Conservation (phyloP, 2,329 filamentous ascomycete genomes). For the Alternaria brassicae region DNA sequence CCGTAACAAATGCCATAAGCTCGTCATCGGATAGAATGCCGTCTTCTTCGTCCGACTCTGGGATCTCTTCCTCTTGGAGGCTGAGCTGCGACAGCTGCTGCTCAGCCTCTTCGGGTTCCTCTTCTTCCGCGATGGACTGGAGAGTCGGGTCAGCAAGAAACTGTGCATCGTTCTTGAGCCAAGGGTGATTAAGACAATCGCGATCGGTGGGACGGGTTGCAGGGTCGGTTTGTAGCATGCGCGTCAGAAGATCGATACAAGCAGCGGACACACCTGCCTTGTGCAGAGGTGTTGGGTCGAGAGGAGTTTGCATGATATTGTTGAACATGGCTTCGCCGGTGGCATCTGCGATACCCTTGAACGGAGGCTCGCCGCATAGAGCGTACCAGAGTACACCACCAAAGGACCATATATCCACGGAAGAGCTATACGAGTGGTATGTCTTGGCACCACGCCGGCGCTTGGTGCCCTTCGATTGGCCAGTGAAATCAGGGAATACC, state of each 20-base stretch:
- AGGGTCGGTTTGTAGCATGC: constrained; percentile 85
- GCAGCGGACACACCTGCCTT: constrained; percentile 65
- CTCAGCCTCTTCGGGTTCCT: constrained; percentile 65
- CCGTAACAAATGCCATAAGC: constrained; percentile 39
- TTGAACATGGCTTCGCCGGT: constrained; percentile 81
- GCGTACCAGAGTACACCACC: constrained; percentile 90
- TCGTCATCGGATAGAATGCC: constrained; percentile 43
- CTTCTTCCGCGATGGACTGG: constrained; percentile 59
- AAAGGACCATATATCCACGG: constrained; percentile 95
- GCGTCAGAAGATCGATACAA: constrained; percentile 75
- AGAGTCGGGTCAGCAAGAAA: constrained; percentile 40
- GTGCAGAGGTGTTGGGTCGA: constrained; percentile 71
- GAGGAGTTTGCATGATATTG: constrained; percentile 80
- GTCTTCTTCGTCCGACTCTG: constrained; percentile 38
- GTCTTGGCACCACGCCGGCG: constrained; percentile 62
- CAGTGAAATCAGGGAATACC: constrained; percentile 84
- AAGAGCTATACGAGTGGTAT: constrained; percentile 78
- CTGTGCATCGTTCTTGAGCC: constrained; percentile 67
- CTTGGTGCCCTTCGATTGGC: constrained; percentile 69
- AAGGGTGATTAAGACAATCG: constrained; percentile 74
- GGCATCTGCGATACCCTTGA: constrained; percentile 76
- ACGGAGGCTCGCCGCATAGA: constrained; percentile 81
- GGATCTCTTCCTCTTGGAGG: constrained; percentile 54
- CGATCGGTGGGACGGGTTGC: constrained; percentile 75
- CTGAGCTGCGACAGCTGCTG: constrained; percentile 59